Base-by-base conservation (phyloP, 768 basidiomycete species). In the Agrocybe pediades region DNA sequence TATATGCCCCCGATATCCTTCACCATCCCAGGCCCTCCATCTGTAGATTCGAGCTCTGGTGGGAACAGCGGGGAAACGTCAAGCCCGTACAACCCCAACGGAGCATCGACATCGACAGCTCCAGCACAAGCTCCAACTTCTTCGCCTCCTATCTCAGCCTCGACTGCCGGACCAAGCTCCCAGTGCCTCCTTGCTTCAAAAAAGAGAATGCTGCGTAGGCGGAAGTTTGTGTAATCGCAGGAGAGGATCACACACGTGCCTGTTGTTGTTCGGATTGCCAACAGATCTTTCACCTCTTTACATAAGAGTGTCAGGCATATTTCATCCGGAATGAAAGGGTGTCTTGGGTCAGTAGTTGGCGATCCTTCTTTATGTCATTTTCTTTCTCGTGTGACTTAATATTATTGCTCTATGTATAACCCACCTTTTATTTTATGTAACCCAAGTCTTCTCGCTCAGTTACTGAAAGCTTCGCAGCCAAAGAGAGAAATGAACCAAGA, bases 21-120 rank as follows among this genome's bases (percentile, higher is more conserved):
- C 57, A 62, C 62, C n/a, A 65, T 74, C 41, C 74, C 72, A 55
- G 74, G 71, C 9, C 73, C 73, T 48, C 62, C 66, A 27, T 62
- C 65, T 51, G 68, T 70, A 56, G 65, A 62, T 9, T 70, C 74
- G 45, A 59, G 33, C 11, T 36, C 58, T 43, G 61, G 60, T 43
- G 66, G 52, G 50, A 48, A 56, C 25, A 50, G 25, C 40, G 33
- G 66, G 46, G 55, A 45, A 39, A 43, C 57, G 17, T 45, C 60
- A 33, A 43, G 17, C 9, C 49, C 54, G 17, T 29, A 17, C 47
- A 39, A 15, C 56, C 9, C 36, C 54, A 33, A 9, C 39, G 27
- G 24, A 27, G 39, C 55, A 11, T 36, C 40, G 23, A n/a, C 33
- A 24, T 23, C 40, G 25, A 21, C 39, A 16, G 29, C 53, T 19